phyloP scores from a whole-genome alignment of 768 basidiomycete species.

The Hericium coralloides region DNA sequence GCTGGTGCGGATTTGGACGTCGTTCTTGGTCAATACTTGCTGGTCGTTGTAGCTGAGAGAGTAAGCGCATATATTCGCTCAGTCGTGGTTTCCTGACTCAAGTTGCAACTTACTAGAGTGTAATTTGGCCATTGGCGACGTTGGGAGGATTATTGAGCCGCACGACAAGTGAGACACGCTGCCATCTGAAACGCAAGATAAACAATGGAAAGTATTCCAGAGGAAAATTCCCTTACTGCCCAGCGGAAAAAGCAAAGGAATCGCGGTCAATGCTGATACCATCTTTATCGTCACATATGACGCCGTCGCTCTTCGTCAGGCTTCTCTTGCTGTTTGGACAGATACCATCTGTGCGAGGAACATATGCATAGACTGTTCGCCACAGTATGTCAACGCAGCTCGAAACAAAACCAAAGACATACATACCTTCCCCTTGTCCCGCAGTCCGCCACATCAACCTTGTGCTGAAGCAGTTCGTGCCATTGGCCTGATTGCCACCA shows the following conservation, averaged over 20 bases:
- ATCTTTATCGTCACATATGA: slow-evolving; percentile 66
- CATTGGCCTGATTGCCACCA: slow-evolving; percentile 56
- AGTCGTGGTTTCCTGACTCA: not conserved
- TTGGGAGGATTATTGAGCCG: slow-evolving; percentile 62
- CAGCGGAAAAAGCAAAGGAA: slow-evolving; percentile 50
- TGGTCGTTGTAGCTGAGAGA: slow-evolving; percentile 56
- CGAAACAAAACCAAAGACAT: not conserved
- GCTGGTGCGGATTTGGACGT: slow-evolving; percentile 55
- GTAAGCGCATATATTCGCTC: not conserved
- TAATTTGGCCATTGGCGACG: slow-evolving; percentile 66
- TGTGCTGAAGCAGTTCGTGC: slow-evolving; percentile 62
- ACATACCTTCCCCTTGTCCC: slow-evolving; percentile 62
- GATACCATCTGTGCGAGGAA: slow-evolving; percentile 52
- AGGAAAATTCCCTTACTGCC: slow-evolving; percentile 40
- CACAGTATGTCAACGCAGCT: slow-evolving; percentile 1
- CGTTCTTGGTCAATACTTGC: slow-evolving; percentile 46
- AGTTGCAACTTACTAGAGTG: slow-evolving; percentile 47
- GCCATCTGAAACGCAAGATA: slow-evolving; percentile 41
- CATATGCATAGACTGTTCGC: slow-evolving; percentile 67
- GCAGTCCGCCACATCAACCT: slow-evolving; percentile 68
- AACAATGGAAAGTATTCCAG: not conserved
- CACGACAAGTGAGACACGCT: slow-evolving; percentile 63
- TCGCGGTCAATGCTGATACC: slow-evolving; percentile 71
- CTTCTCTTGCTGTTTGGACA: slow-evolving; percentile 25
- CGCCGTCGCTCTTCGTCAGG: slow-evolving; percentile 26